Base-by-base conservation (phyloP, 495 filamentous ascomycete species). In the Penicillium turbatum region DNA sequence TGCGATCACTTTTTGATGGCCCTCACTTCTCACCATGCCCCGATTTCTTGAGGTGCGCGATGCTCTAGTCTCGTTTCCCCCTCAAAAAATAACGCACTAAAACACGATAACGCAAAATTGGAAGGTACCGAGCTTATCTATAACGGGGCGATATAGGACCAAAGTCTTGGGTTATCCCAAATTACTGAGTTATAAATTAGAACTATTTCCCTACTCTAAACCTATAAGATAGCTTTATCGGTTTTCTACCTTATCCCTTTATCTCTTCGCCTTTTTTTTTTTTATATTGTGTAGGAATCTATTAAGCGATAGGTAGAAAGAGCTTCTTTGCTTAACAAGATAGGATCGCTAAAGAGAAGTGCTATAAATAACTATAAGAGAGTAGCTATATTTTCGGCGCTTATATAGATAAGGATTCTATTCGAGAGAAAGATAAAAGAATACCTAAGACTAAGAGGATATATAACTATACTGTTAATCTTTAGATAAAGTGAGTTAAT, bases 381-480 rank as follows among this genome's bases (percentile, higher is more conserved):
- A 55, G 21, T 34, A 39, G 59, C 42, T 62, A 62, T 55, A 32
- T 62, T 42, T 58, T 58, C 42, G 43, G 59, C 40, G 54, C 54
- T 44, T 36, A 61, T 58, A 32, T 42, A 26, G 6, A 42, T 8
- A 27, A 58, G n/a, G 59, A 62, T 29, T 6, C 55, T 9, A 62
- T 55, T 21, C 40, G 46, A 47, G 44, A 48, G 12, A 57, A 57
- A 43, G 54, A 61, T 32, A 61, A 57, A 46, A 57, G 54, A 12
- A 26, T 61, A 42, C 49, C 45, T 1, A 61, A 51, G 47, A 57
- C 55, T 11, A 61, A 61, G 41, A 57, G 15, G 40, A 52, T 57
- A 31, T 55, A 58, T 16, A 21, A 1, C 31, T 0, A 35, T 1
- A 30, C 30, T 44, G 41, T 55, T 12, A 7, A 42, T 37, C 51